Evolutionary conservation across 495 filamentous ascomycete species (phyloP), one percentile per base, ranked within the genome.

Genomic region (Xylaria castorea): DNA sequence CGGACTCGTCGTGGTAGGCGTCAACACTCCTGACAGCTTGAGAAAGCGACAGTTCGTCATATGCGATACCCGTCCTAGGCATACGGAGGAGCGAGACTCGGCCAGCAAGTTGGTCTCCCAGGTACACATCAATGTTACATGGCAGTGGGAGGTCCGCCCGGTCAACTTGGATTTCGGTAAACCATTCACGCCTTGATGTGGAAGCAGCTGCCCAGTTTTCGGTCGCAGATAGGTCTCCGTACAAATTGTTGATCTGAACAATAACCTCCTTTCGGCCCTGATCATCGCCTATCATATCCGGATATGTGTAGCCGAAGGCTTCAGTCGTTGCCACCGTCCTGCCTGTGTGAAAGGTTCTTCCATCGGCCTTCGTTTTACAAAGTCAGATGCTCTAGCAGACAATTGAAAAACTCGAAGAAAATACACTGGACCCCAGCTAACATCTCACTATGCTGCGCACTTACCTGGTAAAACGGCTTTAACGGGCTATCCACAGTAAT

Each of bases 281-380:
- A 22, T 71, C 71, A 0, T 74, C 77, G 11, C 76, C 68, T 50
- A 42, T 64, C 30, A 71, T 72, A 20, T 87, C 86, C 0, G 84
- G 81, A 70, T 87, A 87, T 2, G 81, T 82, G 67, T 88, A 87
- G 20, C 85, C 85, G 36, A 88, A 79, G 1, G 57, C 57, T 18
- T 74, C 74, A 22, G 78, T 73, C 1, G 71, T 68, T 0, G 77
- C 68, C 14, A 82, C 80, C 6, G 77, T 77, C n/a, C 79, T 73
- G 22, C 83, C 82, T 8, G 83, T 87, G 72, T 81, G 80, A 71
- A 86, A 82, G 12, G 68, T 62, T 27, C 42, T 61, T 1, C 73
- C 66, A 14, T 78, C 73, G 57, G 62, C 62, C 70, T 72, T 66
- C 20, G n/a, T 34, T 66, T 27, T 60, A 27, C n/a, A 7, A 3